phyloP scores from a whole-genome alignment of 208 protist genomes.

The Trypanosoma grayi region DNA sequence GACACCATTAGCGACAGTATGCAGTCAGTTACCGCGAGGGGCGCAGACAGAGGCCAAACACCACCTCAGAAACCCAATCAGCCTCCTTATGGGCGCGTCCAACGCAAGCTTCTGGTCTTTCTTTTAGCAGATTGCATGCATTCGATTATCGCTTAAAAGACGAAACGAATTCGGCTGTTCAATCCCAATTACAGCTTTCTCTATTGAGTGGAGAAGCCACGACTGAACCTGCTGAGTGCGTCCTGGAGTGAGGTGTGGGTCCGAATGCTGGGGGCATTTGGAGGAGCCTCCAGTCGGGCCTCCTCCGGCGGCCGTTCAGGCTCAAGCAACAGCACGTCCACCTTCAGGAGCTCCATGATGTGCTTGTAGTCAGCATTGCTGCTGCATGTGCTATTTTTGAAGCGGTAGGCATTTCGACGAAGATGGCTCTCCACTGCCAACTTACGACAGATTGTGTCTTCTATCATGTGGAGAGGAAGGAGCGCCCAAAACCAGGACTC shows the following conservation, averaged over 20 bases:
- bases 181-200: conserved; percentile 3
- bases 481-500: conserved; percentile 84
- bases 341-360: conserved; percentile 36
- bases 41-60: no score
- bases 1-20: background rate
- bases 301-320: conserved; percentile 32
- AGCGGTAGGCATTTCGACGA: conserved; percentile 71
- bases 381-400: conserved; percentile 13
- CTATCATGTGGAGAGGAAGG: conserved; percentile 82
- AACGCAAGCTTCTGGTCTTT: no score
- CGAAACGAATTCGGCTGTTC: background rate
- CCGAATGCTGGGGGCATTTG: conserved; percentile 64
- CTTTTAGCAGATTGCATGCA: no score
- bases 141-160: background rate
- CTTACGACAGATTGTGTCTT: conserved; percentile 25
- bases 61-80: no score
- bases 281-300: conserved; percentile 12
- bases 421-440: conserved; percentile 68
- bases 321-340: conserved; percentile 44
- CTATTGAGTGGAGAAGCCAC: conserved; percentile 18
- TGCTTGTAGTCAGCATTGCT: conserved; percentile 35
- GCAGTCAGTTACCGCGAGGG: conserved; percentile 2
- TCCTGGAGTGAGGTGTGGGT: conserved; percentile 66
- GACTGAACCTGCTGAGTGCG: conserved; percentile 40
- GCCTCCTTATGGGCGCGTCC: no score